Evolutionary conservation across 2,329 filamentous ascomycete species (phyloP), one percentile per base, ranked within the genome.

Genomic region (Sclerotinia minor): DNA sequence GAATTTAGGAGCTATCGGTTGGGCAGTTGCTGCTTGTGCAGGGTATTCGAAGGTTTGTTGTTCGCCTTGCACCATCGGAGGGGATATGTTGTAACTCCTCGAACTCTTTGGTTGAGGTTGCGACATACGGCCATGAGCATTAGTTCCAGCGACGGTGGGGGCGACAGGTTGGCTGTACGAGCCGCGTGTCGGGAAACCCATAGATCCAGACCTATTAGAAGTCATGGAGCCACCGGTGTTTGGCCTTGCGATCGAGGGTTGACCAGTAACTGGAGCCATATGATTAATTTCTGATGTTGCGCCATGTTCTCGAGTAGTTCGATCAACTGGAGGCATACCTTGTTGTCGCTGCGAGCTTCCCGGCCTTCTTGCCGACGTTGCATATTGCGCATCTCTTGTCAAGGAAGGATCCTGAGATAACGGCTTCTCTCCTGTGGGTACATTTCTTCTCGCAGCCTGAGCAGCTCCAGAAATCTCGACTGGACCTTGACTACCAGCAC

Each of bases 151-250:
- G 69, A 97, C 89, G 59, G 92, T 88, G 41, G 95, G 94, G 67
- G 92, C 92, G 57, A 89, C 89, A 60, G 94, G 95, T 79, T 96
- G 92, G 72, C 92, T 92, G 78, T 98, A 97, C 68, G 91, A 90
- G 77, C 91, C 85, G 71, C 91, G 87, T 72, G 89, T 92, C 71
- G 91, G 90, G 61, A 95, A 85, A 78, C 76, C 80, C 79, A 65
- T 77, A 71, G 69, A 68, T 81, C 83, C 71, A 80, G 83, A 77
- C 67, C 80, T 83, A 52, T 82, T 83, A 26, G 89, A 90, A 69
- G 87, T 84, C 83, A 94, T 87, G 2, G 93, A 95, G 61, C 90
- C 92, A 67, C 92, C 91, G 15, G 94, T 98, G 67, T 87, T 87
- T 19, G 94, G 94, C 61, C 94, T 84, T 11, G 85, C 72, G 73